These are phyloP conservation scores for Tylopilus sp. DNA, from an alignment of 1,284 basidiomycete genomes.

Conservation along the genomic window DNA sequence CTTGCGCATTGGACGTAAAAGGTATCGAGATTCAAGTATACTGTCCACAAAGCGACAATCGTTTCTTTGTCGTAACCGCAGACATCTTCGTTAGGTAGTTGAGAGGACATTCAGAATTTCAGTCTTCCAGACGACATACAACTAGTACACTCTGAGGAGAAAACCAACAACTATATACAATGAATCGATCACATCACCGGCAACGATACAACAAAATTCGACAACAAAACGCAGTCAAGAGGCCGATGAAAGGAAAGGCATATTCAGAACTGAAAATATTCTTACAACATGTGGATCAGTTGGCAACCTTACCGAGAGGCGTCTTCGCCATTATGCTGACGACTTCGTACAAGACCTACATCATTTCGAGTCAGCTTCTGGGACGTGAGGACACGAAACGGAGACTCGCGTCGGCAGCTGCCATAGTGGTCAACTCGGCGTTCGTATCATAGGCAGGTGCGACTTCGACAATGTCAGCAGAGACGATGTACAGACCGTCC, in stretches of 20 bases:
- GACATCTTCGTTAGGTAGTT: too few relatives aligned
- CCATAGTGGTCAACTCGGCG: constrained; percentile 76
- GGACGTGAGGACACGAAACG: background rate
- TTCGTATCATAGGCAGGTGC: constrained; percentile 80
- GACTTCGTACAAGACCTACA: constrained; percentile 70
- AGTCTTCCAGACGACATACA: background rate
- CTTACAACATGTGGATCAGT: constrained; percentile 12
- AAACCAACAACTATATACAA: background rate
- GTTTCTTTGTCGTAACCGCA: too few relatives aligned
- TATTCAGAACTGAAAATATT: too few relatives aligned
- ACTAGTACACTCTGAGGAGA: background rate
- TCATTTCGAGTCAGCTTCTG: constrained; percentile 1
- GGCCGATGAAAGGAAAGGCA: too few relatives aligned
- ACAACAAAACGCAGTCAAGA: too few relatives aligned
- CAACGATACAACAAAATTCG: background rate
- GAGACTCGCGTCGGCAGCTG: constrained; percentile 69
- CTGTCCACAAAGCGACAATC: too few relatives aligned
- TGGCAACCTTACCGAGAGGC: constrained; percentile 57
- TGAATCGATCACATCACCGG: background rate
- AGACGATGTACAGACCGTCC: constrained; percentile 70
- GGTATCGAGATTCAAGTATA: too few relatives aligned
- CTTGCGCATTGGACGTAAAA: too few relatives aligned
- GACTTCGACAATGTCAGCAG: constrained; percentile 80
- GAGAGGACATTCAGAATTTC: background rate
- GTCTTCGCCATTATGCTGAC: constrained; percentile 76